phyloP scores from a whole-genome alignment of 225 moss, liverwort and hornwort species.

The Polytrichum commune region DNA sequence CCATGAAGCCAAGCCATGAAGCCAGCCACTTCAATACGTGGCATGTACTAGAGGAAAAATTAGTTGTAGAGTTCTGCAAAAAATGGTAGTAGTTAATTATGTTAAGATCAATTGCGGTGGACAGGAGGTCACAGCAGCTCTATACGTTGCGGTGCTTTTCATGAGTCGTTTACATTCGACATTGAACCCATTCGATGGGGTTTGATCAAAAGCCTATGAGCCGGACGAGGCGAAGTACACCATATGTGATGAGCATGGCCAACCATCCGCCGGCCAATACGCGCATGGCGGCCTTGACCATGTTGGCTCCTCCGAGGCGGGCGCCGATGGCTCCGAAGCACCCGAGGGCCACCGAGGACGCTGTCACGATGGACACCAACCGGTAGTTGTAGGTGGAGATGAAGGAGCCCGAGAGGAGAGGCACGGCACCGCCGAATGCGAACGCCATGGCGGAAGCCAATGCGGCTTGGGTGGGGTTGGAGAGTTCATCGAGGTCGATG shows the following conservation, averaged over 20 bases:
- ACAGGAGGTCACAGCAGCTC: too few species aligned
- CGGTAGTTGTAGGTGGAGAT: slow-evolving; percentile 28
- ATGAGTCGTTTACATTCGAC: too few species aligned
- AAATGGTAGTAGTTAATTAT: too few species aligned
- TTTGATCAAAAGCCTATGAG: neutral
- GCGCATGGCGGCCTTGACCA: slow-evolving; percentile 37
- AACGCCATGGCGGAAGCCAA: slow-evolving; percentile 47
- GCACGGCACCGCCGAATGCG: slow-evolving; percentile 38
- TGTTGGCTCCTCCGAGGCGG: slow-evolving; percentile 46
- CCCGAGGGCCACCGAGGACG: slow-evolving; percentile 33
- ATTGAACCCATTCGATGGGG: too few species aligned
- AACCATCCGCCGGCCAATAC: slow-evolving; percentile 50
- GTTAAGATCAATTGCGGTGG: too few species aligned
- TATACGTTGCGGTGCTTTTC: too few species aligned
- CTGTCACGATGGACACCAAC: slow-evolving; percentile 26
- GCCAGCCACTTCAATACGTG: too few species aligned
- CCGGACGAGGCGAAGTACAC: slow-evolving; percentile 25
- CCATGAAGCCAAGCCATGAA: too few species aligned
- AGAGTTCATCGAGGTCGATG: slow-evolving; percentile 48
- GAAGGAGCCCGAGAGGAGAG: slow-evolving; percentile 51
- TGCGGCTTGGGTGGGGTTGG: slow-evolving; percentile 47
- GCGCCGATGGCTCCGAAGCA: slow-evolving; percentile 49
- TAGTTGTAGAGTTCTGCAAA: too few species aligned
- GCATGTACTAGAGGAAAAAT: too few species aligned
- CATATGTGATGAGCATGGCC: slow-evolving; percentile 45